Percentiles rank a stretch among this genome's conserved stretches.
Conservation (phyloP, 148 eudicot species). For the Pharnaceum exiguum region DNA sequence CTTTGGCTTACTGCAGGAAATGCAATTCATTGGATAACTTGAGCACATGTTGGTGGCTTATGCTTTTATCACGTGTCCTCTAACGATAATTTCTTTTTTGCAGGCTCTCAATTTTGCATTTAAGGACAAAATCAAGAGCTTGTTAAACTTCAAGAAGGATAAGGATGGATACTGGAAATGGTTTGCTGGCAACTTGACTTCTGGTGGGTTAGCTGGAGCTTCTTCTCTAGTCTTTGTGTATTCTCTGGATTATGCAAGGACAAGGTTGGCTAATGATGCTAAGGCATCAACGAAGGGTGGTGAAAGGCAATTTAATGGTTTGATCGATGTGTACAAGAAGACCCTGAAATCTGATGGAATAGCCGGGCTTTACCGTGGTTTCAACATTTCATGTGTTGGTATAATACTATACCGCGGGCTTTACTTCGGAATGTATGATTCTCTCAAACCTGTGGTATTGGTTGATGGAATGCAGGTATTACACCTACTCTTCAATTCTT, state of each 20-base stretch:
- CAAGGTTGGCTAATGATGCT: slow-evolving; percentile 75
- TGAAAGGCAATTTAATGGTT: slow-evolving; percentile 67
- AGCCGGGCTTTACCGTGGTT: slow-evolving; percentile 83
- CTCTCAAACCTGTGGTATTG: slow-evolving; percentile 68
- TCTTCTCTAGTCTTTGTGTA: slow-evolving; percentile 68
- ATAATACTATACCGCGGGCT: slow-evolving; percentile 76
- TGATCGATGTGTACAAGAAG: slow-evolving; percentile 78
- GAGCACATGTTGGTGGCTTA: no score
- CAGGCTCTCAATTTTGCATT: slow-evolving; percentile 91
- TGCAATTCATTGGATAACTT: no score
- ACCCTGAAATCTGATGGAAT: slow-evolving; percentile 65
- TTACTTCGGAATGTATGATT: slow-evolving; percentile 80
- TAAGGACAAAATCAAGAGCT: slow-evolving; percentile 75
- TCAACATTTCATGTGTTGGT: slow-evolving; percentile 72
- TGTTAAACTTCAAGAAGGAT: slow-evolving; percentile 77
- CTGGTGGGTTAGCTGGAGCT: slow-evolving; percentile 90
- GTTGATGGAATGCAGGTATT: slow-evolving; percentile 53
- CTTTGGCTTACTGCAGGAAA: no score
- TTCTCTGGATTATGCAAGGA: slow-evolving; percentile 71
- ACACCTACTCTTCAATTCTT: neutral
- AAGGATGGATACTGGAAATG: slow-evolving; percentile 88
- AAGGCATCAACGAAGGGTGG: slow-evolving; percentile 68
- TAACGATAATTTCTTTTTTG: neutral
- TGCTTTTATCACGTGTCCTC: neutral
- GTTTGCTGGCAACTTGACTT: slow-evolving; percentile 86